Evolutionary conservation across 352 stramenopile genomes (phyloP).

Genomic region (Phytophthora foliorum): DNA sequence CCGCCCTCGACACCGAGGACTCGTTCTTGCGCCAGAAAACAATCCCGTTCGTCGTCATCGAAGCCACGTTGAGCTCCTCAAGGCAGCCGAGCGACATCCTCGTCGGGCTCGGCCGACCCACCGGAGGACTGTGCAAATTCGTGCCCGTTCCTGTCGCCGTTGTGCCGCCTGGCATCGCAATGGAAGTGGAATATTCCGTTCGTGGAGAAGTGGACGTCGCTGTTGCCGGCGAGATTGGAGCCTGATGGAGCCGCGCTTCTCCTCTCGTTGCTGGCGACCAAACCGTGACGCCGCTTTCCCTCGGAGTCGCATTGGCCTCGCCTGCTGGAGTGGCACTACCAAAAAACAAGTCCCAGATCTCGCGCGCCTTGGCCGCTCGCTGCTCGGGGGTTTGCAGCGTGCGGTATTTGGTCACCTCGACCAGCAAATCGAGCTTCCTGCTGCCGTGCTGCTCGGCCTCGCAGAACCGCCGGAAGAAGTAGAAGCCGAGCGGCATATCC

Average conservation of each 20-base stretch:
- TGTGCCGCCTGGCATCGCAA: background rate
- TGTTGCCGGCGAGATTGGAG: slow-evolving; percentile 34
- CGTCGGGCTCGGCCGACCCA: slow-evolving; percentile 25
- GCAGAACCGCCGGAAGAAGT: slow-evolving; percentile 84
- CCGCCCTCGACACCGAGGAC: slow-evolving; percentile 42
- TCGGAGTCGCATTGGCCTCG: background rate
- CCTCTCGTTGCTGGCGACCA: slow-evolving; percentile 25
- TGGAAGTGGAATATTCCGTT: slow-evolving; percentile 32
- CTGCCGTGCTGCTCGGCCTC: slow-evolving; percentile 72
- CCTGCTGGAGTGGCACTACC: slow-evolving; percentile 11
- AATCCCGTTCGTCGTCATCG: slow-evolving; percentile 68
- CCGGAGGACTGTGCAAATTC: slow-evolving; percentile 18
- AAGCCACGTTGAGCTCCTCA: slow-evolving; percentile 68
- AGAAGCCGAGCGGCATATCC: slow-evolving; percentile 83
- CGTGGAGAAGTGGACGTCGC: slow-evolving; percentile 30
- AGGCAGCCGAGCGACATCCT: slow-evolving; percentile 59
- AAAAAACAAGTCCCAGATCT: slow-evolving; percentile 74
- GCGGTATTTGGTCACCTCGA: slow-evolving; percentile 82
- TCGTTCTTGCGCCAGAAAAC: slow-evolving; percentile 74
- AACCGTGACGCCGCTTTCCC: slow-evolving; percentile 24
- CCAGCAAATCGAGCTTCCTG: slow-evolving; percentile 72
- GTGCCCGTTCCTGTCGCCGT: slow-evolving; percentile 5
- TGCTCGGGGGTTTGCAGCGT: slow-evolving; percentile 56
- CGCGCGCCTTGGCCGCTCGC: slow-evolving; percentile 55
- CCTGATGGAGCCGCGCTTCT: slow-evolving; percentile 25